Base-by-base conservation (phyloP, 768 basidiomycete species). In the Sporobolomyces phaffii region DNA sequence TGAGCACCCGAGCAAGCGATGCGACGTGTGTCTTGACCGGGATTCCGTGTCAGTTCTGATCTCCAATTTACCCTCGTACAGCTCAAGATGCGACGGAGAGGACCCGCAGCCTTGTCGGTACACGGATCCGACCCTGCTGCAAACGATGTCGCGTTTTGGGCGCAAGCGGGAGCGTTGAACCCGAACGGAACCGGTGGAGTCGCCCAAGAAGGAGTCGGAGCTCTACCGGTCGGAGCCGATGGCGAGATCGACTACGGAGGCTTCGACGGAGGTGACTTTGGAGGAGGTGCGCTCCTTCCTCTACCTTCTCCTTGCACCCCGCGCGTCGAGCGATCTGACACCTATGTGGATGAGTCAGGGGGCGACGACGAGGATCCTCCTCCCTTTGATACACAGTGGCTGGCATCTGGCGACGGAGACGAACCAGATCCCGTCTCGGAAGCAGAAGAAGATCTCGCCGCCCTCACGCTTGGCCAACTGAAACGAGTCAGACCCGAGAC, bases 111-210 rank as follows among this genome's bases (percentile, higher is more conserved):
- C 18, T 59, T 65, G 50, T 14, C 29, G 20, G 24, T 8, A 2
- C 34, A 15, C 20, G 20, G 22, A 24, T 20, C n/a, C 28, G 69
- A 60, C 43, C 52, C 50, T 28, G 60, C 40, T n/a, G 41, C 70
- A 77, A 86, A 94, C 31, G 94, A 97, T 75, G 91, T 93, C 78
- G 86, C 89, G 68, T 98, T 92, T 81, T 98, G 96, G 96, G 93
- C 92, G 0, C 88, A 91, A 73, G 91, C 90, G 6, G 92, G 91
- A 14, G 90, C 90, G 0, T 85, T 89, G 9, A 29, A 28, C 24
- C 26, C 26, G 7, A 24, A 15, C 14, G 53, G 53, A 24, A n/a
- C 53, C 29, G 24, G 31, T 15, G 54, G 40, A 10, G n/a, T 29
- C 24, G 54, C 6, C 18, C 54, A 44, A 57, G 54, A 31, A 26